Base-by-base conservation (phyloP, 805 yeast genomes). In the Starmerella kuoi region DNA sequence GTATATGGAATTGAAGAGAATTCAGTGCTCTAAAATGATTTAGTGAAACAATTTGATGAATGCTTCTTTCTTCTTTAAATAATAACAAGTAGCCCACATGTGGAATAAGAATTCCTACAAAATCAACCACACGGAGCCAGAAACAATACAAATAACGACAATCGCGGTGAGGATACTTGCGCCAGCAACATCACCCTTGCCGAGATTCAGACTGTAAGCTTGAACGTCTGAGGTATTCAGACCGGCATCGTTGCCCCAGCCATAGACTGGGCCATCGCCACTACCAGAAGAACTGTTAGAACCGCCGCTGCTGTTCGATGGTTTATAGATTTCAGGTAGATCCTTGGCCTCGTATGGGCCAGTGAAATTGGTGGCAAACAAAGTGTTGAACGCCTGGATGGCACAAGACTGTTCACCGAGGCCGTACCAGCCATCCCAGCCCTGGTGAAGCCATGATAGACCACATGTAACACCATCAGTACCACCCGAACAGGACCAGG, bases 361-460 rank as follows among this genome's bases (percentile, higher is more conserved):
- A 6, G 37, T 45, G n/a, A 37, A 46, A 18, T 43, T 23, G 33
- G 38, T 35, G 27, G 43, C 23, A n/a, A 48, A 44, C 41, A 55
- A 40, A 12, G 51, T 40, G 44, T 48, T 54, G 42, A 77, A 66
- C 6, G 67, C 66, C 47, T 86, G 96, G 47, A 86, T 63, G 0
- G 95, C 95, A 26, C 78, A 64, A 72, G 83, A 80, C 63, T 88
- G 94, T 63, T 88, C 95, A 43, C 96, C 96, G 27, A 88, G 68
- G 2, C 96, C 95, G 54, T 73, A 84, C 31, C 57, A 55, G 2
- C 72, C 76, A 61, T 87, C 96, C 77, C 80, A 81, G 17, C 74
- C 75, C 7, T 59, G 58, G 17, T 48, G 51, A 3, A 72, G 62
- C 97, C 97, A 87, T 55, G 82, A 69, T 44, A 72, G 55, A 23